Evolutionary conservation across 2,329 filamentous ascomycete species (phyloP).

Genomic region (Colletotrichum euphorbiae): DNA sequence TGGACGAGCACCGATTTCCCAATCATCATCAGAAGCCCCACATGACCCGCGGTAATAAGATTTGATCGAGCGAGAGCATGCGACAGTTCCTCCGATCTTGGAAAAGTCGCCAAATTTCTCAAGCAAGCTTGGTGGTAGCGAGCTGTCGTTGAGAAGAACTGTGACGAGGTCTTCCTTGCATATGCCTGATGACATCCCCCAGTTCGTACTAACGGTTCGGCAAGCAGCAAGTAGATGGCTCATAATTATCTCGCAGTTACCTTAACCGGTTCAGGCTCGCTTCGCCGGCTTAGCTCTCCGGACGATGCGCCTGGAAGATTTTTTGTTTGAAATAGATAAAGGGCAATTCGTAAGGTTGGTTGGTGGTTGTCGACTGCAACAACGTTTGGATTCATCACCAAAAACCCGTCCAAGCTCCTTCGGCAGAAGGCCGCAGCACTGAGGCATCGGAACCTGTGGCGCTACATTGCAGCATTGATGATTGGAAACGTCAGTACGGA

Average conservation of each 20-base stretch:
- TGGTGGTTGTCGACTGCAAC: too few relatives aligned
- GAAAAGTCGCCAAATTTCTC: slow-evolving; percentile 24
- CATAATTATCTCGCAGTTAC: slow-evolving; percentile 6
- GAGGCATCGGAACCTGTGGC: too few relatives aligned
- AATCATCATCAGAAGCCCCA: too few relatives aligned
- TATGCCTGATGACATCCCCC: not conserved
- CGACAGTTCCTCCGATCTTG: slow-evolving; percentile 30
- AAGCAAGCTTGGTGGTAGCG: not conserved
- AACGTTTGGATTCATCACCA: too few relatives aligned
- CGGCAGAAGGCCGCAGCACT: too few relatives aligned
- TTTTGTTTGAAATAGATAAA: slow-evolving; percentile 7
- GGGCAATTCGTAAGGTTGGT: not conserved
- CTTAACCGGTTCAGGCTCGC: slow-evolving; percentile 5
- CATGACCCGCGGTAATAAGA: not conserved
- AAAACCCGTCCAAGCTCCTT: too few relatives aligned
- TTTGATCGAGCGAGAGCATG: slow-evolving; percentile 23
- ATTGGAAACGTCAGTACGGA: too few relatives aligned
- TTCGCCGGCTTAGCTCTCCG: slow-evolving; percentile 19
- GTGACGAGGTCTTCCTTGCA: slow-evolving; percentile 8
- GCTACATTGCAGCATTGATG: too few relatives aligned
- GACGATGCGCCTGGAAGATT: slow-evolving; percentile 2
- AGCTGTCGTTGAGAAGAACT: slow-evolving; percentile 14
- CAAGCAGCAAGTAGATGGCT: not conserved
- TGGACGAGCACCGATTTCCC: too few relatives aligned
- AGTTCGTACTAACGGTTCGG: too few relatives aligned